Evolutionary conservation across 805 yeast species (phyloP), one percentile per base, ranked within the genome.

Genomic region (Candida loeiensis): DNA sequence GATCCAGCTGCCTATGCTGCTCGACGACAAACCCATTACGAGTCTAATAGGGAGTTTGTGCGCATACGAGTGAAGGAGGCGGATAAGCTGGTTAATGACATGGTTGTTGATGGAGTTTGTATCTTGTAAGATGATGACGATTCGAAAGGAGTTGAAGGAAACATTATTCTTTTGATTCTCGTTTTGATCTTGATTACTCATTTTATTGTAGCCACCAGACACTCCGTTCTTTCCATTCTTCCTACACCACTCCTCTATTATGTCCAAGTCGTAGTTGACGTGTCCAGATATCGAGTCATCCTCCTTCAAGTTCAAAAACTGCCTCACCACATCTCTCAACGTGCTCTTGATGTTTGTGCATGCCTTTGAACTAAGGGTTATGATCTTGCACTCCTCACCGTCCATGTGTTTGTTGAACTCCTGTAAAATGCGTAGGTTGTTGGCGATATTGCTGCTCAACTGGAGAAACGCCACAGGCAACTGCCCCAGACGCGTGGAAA

Each of bases 401-500:
- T 32, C 20, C 18, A 59, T 40, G 37, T 50, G 51, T 11, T 41
- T 28, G 16, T 56, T 51, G 39, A 68, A 61, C 33, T 66, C 71
- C n/a, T 63, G 53, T 18, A 69, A 47, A 9, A 66, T 61, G 17
- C 73, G 51, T 30, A 56, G 47, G 47, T 68, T 69, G 45, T 67
- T 68, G 25, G 72, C 71, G 8, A 62, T 62, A 46, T 69, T 67
- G 12, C 72, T 59, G 20, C 68, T 61, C 37, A 69, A 48, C 43
- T 56, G 65, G 14, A 69, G 50, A 39, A 59, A 64, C 2, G 66
- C 72, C 7, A 57, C 51, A 8, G 58, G 58, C 6, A 66, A 44
- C 41, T 60, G 59, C 12, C 24, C 37, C 22, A 17, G 36, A 4
- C 30, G 21, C n/a, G 26, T 13, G 32, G 36, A 36, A 36, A 39